Evolutionary conservation across 352 stramenopile genomes (phyloP).

Genomic region (Globisporangium emineosum): DNA sequence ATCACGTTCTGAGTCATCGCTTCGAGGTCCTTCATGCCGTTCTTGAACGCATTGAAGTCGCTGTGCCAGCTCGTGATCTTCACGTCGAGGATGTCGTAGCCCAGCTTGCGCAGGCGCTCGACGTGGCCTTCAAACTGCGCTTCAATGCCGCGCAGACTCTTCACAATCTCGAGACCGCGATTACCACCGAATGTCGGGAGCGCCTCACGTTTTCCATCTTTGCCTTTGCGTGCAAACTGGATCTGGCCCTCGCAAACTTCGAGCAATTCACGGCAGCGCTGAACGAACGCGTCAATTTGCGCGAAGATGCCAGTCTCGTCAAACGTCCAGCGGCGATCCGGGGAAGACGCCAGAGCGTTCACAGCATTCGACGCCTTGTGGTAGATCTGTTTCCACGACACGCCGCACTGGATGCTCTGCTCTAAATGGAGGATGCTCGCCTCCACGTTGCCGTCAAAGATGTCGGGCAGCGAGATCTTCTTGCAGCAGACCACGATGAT

Average conservation of each 20-base stretch:
- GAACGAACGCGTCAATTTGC: conserved; percentile 95
- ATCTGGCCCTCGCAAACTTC: conserved; percentile 95
- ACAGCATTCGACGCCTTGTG: conserved; percentile 57
- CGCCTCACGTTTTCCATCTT: conserved; percentile 51
- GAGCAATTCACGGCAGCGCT: conserved; percentile 92
- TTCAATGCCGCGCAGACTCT: conserved; percentile 91
- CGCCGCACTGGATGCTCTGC: conserved; percentile 90
- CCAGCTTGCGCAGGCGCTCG: conserved; percentile 81
- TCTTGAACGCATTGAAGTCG: conserved; percentile 95
- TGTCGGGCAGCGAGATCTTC: conserved; percentile 86
- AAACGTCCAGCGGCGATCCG: conserved; percentile 86
- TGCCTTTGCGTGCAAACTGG: conserved; percentile 91
- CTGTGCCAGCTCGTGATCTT: conserved; percentile 94
- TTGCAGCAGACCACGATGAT: conserved; percentile 91
- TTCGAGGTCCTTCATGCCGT: conserved; percentile 95
- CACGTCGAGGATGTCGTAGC: conserved; percentile 95
- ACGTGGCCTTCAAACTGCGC: conserved; percentile 91
- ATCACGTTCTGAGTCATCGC: conserved; percentile 96
- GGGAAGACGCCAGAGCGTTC: conserved; percentile 41
- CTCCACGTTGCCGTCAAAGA: conserved; percentile 93
- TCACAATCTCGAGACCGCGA: conserved; percentile 90
- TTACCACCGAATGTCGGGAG: conserved; percentile 92
- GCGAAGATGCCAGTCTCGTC: conserved; percentile 95
- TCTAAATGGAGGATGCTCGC: conserved; percentile 86
- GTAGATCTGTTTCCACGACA: conserved; percentile 92